Percentiles rank a stretch among this genome's conserved stretches.
phyloP scores from a whole-genome alignment of 2,329 filamentous ascomycete genomes.

The Penicillium expansum region DNA sequence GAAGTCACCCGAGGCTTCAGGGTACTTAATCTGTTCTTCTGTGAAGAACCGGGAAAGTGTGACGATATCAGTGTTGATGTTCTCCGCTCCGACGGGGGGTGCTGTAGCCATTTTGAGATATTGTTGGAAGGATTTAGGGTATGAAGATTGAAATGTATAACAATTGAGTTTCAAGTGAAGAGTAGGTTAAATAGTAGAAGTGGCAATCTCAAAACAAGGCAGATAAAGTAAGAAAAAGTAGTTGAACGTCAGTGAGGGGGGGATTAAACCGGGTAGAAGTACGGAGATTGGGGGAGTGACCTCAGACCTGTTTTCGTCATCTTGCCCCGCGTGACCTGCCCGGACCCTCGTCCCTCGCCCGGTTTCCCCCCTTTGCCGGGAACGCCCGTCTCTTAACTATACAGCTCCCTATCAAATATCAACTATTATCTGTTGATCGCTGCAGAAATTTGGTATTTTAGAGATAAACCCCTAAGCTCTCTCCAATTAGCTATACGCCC shows the following conservation, averaged over 20 bases:
- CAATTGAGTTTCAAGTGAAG: slow-evolving; percentile 1
- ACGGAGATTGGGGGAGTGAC: slow-evolving; percentile 21
- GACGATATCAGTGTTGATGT: slow-evolving; percentile 93
- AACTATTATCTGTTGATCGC: background rate
- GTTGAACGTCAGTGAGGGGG: slow-evolving; percentile 15
- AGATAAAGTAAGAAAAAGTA: slow-evolving; percentile 3
- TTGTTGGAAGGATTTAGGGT: slow-evolving; percentile 1
- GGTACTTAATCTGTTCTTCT: slow-evolving; percentile 90
- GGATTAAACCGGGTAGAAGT: slow-evolving; percentile 22
- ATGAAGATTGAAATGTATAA: background rate
- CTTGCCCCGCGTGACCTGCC: slow-evolving; percentile 22
- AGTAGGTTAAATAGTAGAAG: background rate
- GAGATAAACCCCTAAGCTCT: background rate
- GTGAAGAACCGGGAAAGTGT: slow-evolving; percentile 94
- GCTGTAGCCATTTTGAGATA: slow-evolving; percentile 35
- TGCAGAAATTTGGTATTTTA: background rate
- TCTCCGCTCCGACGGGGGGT: slow-evolving; percentile 62
- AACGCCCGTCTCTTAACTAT: slow-evolving; percentile 8
- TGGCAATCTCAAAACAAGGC: slow-evolving; percentile 1
- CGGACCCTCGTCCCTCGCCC: slow-evolving; percentile 9
- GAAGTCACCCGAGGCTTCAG: slow-evolving; percentile 96
- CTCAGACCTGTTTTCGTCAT: slow-evolving; percentile 24
- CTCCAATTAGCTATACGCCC: background rate
- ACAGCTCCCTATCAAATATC: background rate
- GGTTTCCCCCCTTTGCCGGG: slow-evolving; percentile 17